Conservation (phyloP, 2,329 filamentous ascomycete species). For the Fusarium goolgardi region DNA sequence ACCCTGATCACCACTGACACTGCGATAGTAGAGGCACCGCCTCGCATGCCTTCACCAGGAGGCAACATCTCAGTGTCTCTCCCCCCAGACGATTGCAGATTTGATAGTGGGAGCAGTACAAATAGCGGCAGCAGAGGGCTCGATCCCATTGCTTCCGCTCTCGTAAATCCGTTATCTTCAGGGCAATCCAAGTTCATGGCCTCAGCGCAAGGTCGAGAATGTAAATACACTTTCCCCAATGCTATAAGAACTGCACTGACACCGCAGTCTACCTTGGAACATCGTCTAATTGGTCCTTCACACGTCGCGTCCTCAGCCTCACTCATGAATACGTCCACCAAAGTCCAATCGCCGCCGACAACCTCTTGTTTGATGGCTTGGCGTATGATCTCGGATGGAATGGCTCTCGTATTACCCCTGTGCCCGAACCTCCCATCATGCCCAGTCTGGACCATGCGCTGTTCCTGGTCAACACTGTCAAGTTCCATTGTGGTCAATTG, state of each 20-base stretch:
- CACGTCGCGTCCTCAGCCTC: conserved; percentile 60
- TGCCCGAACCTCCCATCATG: conserved; percentile 46
- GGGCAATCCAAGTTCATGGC: conserved; percentile 57
- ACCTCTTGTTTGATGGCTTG: conserved; percentile 62
- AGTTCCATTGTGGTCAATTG: conserved; percentile 66
- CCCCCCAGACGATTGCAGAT: conserved; percentile 28
- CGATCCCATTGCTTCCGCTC: conserved; percentile 48
- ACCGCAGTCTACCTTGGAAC: conserved; percentile 63
- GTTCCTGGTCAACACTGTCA: conserved; percentile 65
- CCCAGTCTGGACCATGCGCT: conserved; percentile 66
- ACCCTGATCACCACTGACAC: not conserved
- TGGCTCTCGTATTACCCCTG: conserved; percentile 49
- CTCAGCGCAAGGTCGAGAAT: conserved; percentile 55
- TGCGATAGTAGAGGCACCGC: conserved; percentile 11
- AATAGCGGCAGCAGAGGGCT: conserved; percentile 32
- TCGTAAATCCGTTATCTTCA: conserved; percentile 58
- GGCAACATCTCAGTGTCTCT: conserved; percentile 27
- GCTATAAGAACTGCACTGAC: not conserved
- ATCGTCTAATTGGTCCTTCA: conserved; percentile 68
- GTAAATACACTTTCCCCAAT: conserved; percentile 46
- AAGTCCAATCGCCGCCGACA: conserved; percentile 56
- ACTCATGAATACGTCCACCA: conserved; percentile 60
- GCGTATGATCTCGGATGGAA: conserved; percentile 66
- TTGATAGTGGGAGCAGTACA: conserved; percentile 33
- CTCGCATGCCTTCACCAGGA: conserved; percentile 5